Conservation (phyloP, 495 filamentous ascomycete species). For the Daldinia loculata region DNA sequence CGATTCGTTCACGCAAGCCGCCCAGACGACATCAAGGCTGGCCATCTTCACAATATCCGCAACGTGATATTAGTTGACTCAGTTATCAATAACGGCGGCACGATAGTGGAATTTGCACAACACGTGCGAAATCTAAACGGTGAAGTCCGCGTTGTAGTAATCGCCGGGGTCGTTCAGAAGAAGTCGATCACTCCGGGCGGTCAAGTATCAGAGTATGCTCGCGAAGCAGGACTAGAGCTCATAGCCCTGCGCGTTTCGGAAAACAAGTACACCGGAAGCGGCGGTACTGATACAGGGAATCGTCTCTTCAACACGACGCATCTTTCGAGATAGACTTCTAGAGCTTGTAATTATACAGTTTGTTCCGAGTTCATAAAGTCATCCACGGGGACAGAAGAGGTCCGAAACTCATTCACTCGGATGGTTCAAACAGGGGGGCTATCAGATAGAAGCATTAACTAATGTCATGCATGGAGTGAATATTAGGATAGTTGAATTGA, state of each 20-base stretch:
- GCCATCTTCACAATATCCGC: conserved; percentile 53
- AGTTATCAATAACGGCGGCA: conserved; percentile 67
- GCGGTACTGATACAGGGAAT: conserved; percentile 66
- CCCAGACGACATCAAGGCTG: conserved; percentile 54
- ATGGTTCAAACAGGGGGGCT: no score
- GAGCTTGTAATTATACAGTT: no score
- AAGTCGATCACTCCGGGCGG: conserved; percentile 46
- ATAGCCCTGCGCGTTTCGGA: conserved; percentile 64
- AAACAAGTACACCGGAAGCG: conserved; percentile 63
- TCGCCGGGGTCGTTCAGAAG: conserved; percentile 65
- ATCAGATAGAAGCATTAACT: no score
- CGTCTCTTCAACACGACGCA: conserved; percentile 65
- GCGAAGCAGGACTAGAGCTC: conserved; percentile 48
- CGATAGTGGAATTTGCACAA: conserved; percentile 62
- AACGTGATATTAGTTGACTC: conserved; percentile 69
- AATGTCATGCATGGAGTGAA: no score
- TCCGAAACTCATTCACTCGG: no score
- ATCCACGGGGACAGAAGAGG: no score
- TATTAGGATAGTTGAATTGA: no score
- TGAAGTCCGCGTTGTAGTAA: conserved; percentile 61
- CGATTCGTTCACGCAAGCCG: conserved; percentile 64
- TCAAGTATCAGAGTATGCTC: conserved; percentile 42
- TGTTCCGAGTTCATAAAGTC: no score
- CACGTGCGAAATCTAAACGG: conserved; percentile 55
- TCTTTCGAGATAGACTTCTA: background rate